Conservation (phyloP, 2,329 filamentous ascomycete species). For the Helotiales sp. region DNA sequence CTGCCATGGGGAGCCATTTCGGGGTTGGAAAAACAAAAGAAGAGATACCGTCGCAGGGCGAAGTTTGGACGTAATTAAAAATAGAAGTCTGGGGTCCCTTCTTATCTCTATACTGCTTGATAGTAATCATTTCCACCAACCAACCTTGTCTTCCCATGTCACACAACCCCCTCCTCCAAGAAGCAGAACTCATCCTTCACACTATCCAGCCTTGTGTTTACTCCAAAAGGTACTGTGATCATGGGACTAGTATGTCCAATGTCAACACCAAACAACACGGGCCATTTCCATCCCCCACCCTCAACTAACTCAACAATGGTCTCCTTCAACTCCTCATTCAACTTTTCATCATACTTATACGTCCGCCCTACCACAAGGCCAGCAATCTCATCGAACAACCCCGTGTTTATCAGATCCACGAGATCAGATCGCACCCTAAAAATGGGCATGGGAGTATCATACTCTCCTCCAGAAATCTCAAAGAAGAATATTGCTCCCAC, state of each 20-base stretch:
- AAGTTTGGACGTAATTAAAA: too few species aligned
- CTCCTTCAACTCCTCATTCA: slow-evolving; percentile 7
- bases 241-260: slow-evolving; percentile 23
- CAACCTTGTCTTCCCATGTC: too few species aligned
- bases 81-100: too few species aligned
- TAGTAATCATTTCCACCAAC: too few species aligned
- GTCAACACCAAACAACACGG: slow-evolving; percentile 15
- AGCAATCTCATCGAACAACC: slow-evolving; percentile 16
- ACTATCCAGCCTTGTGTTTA: too few species aligned
- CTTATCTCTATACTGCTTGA: too few species aligned
- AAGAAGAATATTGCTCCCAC: slow-evolving; percentile 4
- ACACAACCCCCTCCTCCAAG: too few species aligned
- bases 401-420: slow-evolving; percentile 18
- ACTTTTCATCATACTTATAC: slow-evolving; percentile 11
- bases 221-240: slow-evolving; percentile 22
- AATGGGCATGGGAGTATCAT: slow-evolving; percentile 1
- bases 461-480: slow-evolving; percentile 2
- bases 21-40: too few species aligned
- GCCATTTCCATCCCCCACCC: not conserved
- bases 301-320: slow-evolving; percentile 7
- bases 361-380: slow-evolving; percentile 20
- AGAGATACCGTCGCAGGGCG: too few species aligned
- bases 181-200: too few species aligned
- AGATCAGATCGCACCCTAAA: slow-evolving; percentile 5
- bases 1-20: too few species aligned